Evolutionary conservation across 176 grass and related monocot genomes (phyloP).

Genomic region (Eleusine indica): DNA sequence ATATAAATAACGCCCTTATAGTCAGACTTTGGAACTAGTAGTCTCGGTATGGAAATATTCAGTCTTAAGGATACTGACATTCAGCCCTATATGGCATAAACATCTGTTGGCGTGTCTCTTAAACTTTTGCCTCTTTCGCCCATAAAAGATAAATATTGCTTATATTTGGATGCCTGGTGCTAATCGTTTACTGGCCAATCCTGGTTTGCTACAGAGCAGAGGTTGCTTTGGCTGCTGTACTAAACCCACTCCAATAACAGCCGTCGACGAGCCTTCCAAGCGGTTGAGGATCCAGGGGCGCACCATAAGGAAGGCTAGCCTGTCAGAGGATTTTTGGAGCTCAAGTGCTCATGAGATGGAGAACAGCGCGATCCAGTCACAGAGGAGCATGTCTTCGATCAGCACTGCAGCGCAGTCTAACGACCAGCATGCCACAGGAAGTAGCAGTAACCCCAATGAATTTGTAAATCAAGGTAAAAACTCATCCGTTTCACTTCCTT

Average conservation of each 20-base stretch:
- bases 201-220: conserved; percentile 97
- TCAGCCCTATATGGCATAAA: background rate
- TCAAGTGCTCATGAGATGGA: conserved; percentile 75
- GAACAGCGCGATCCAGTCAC: conserved; percentile 72
- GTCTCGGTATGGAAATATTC: background rate
- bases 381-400: conserved; percentile 92
- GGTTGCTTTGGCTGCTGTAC: conserved; percentile 92
- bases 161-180: conserved; percentile 13
- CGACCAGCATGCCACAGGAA: conserved; percentile 60
- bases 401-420: conserved; percentile 58
- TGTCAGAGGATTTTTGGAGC: conserved; percentile 86
- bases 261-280: conserved; percentile 86
- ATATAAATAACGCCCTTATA: background rate
- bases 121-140: background rate
- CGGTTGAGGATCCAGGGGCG: conserved; percentile 84
- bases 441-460: conserved; percentile 59
- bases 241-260: conserved; percentile 72
- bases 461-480: conserved; percentile 85
- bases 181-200: conserved; percentile 62
- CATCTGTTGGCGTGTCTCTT: background rate
- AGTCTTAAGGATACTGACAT: background rate
- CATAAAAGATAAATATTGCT: background rate
- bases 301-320: conserved; percentile 50
- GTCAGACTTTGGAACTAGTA: conserved; percentile 27
- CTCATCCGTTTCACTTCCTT: background rate